phyloP scores from a whole-genome alignment of 2,329 filamentous ascomycete genomes.

The Fusarium tjaetaba region DNA sequence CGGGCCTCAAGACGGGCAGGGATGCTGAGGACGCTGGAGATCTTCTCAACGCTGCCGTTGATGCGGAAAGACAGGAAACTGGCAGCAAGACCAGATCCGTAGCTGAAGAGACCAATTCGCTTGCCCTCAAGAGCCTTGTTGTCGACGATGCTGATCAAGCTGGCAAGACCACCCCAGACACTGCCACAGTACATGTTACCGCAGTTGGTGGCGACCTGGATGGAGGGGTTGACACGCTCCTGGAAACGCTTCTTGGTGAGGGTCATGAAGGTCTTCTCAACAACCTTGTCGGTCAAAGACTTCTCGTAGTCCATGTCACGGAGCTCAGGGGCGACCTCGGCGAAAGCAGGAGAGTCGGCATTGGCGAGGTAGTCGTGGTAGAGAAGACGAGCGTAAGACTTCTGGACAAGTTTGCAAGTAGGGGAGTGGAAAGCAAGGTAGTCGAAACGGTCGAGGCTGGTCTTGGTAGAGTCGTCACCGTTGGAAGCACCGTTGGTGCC shows the following conservation, averaged over 20 bases:
- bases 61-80: conserved; percentile 80
- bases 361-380: conserved; percentile 87
- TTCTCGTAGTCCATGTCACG: conserved; percentile 82
- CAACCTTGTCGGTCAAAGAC: conserved; percentile 81
- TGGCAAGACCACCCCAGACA: conserved; percentile 80
- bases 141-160: conserved; percentile 72
- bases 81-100: conserved; percentile 78
- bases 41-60: conserved; percentile 73
- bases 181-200: conserved; percentile 76
- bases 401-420: conserved; percentile 87
- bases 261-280: conserved; percentile 88
- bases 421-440: conserved; percentile 86
- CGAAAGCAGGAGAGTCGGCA: conserved; percentile 73
- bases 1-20: conserved; percentile 73
- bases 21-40: conserved; percentile 75
- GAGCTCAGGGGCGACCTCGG: conserved; percentile 79
- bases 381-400: conserved; percentile 83
- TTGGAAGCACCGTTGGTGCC: conserved; percentile 63
- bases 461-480: conserved; percentile 61
- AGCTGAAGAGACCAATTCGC: conserved; percentile 80
- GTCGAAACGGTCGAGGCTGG: conserved; percentile 81
- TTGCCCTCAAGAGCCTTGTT: conserved; percentile 74
- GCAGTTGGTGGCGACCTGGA: conserved; percentile 81
- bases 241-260: conserved; percentile 86
- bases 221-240: conserved; percentile 77